Evolutionary conservation across 495 filamentous ascomycete species (phyloP), one percentile per base, ranked within the genome.

Genomic region (Lindgomyces ingoldianus): DNA sequence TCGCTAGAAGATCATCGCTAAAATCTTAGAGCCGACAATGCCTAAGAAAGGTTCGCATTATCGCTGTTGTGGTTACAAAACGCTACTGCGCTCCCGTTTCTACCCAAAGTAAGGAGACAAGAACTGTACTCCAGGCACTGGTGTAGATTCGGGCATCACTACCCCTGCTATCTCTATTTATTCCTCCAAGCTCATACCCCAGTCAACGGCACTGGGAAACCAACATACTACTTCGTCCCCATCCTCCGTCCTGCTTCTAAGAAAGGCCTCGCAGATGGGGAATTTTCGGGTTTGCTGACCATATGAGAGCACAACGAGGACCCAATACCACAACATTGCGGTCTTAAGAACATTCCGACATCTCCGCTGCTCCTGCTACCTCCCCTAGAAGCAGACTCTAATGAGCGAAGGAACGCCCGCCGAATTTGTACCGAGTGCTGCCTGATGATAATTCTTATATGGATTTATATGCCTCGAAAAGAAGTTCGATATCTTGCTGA

Each of bases 181-280:
- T 62, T 30, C 42, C 46, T 63, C 8, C 50, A 63, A 50, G 25
- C 51, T 9, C 64, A 67, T 30, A 18, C 25, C 16, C 49, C 14
- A 4, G 45, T 63, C 26, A 49, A 57, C 24, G 57, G 49, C 14
- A 67, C 64, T 10, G 59, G 59, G 16, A 33, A 45, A 44, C 54
- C 64, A 33, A 27, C 64, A 11, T 51, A 67, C 29, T 67, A 67
- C 52, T 49, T 45, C 27, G 47, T 60, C 33, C 33, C 33, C 6
- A 39, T 39, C 33, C 14, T 14, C 33, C 6, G 33, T 39, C 33
- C 6, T 6, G 33, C 14, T 39, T 39, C 33, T 39, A 6, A 6
- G 14, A 6, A 39, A 6, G 33, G 33, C 33, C 6, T 39, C n/a
- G n/a, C n/a, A n/a, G n/a, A n/a, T n/a, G n/a, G n/a, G n/a, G n/a